Evolutionary conservation across 257 asterid species (phyloP).

Genomic region (Fraxinus cuspidata): DNA sequence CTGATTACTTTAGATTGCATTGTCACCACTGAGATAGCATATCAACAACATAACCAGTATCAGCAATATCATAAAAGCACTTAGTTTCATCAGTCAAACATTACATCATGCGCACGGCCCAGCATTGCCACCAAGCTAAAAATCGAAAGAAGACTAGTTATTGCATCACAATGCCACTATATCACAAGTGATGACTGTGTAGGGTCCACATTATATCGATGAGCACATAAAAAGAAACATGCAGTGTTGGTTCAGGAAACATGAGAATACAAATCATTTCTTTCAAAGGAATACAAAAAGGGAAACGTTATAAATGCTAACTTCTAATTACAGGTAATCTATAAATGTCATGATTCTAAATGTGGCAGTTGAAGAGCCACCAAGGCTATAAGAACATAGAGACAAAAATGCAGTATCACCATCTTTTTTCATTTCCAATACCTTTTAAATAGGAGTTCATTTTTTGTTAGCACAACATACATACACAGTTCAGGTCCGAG

Average conservation of each 20-base stretch:
- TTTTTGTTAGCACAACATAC: background rate
- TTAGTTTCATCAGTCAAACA: too few relatives aligned
- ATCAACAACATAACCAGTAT: too few relatives aligned
- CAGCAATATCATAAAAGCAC: too few relatives aligned
- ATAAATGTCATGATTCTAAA: constrained; percentile 7
- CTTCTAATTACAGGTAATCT: background rate
- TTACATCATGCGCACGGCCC: too few relatives aligned
- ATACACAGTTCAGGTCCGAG: background rate
- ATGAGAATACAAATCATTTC: constrained; percentile 6
- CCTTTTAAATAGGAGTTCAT: background rate
- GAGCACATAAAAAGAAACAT: constrained; percentile 3
- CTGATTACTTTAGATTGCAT: too few relatives aligned
- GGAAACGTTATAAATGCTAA: background rate
- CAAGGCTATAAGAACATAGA: background rate
- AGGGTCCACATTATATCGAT: background rate
- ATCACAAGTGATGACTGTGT: too few relatives aligned
- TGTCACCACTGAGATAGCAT: too few relatives aligned
- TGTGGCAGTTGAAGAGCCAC: background rate
- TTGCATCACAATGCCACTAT: too few relatives aligned
- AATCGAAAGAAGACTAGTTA: too few relatives aligned
- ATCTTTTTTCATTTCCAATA: background rate
- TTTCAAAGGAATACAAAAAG: background rate
- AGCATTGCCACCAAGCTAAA: too few relatives aligned
- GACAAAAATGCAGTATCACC: background rate
- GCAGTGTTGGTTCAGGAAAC: background rate